Base-by-base conservation (phyloP, 2,329 filamentous ascomycete genomes). In the Fusarium sterilihyphosum region DNA sequence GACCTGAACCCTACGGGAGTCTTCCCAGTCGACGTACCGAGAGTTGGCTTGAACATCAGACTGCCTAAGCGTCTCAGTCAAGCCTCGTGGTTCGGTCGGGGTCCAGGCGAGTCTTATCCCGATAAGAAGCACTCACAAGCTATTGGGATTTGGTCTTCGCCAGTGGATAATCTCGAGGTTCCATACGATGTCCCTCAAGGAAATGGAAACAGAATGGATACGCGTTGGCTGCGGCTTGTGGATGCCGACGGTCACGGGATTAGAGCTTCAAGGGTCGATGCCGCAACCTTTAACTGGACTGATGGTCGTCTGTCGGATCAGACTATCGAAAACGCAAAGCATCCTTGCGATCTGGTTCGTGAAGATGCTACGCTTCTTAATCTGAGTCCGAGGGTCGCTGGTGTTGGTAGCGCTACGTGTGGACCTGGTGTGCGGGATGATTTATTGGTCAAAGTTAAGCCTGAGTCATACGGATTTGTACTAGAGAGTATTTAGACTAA, bases 391-490 rank as follows among this genome's bases (percentile, higher is more conserved):
- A 62, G 44, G 46, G 65, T 68, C 31, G 65, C 65, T 24, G 65
- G 65, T 33, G 54, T 68, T 5, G 65, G 65, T 26, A 68, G 64
- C 18, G 65, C 64, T 7, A 68, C 65, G 10, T 68, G 65, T 53
- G 65, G 65, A n/a, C 65, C 65, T 29, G 65, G 65, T 2, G 65
- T 68, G 2, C 13, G 63, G 12, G 63, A 67, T 3, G 65, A 67
- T 37, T 18, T 67, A 5, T 24, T 50, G 8, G 53, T 67, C 8
- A 67, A 53, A 26, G 53, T 67, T 11, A 47, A 41, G 12, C 29
- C 63, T 14, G 37, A 29, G 13, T 37, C 33, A 2, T 67, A 61
- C 11, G 46, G 50, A 9, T 67, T 67, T n/a, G 16, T 52, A 5
- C 4, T 52, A 4, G 29, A 52, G 0, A 24, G 31, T 7, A 24